Base-by-base conservation (phyloP, 495 filamentous ascomycete species). In the Tuber microsphaerosporum region DNA sequence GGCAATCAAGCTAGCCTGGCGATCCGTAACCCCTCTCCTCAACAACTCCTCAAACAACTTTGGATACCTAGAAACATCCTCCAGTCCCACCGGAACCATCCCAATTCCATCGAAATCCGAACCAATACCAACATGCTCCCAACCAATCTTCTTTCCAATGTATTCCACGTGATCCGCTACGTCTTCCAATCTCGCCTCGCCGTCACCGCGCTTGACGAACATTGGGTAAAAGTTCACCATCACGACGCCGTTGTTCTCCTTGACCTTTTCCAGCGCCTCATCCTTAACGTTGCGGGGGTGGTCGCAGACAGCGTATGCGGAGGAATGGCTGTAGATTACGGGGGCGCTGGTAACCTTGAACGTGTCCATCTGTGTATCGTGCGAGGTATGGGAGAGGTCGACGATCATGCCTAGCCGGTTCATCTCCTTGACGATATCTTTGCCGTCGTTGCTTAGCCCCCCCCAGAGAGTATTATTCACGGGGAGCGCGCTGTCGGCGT, bases 51-150 rank as follows among this genome's bases (percentile, higher is more conserved):
- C 90, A 9, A 97, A 88, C 73, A 99, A 83, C 70, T 89, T 89
- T 2, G 95, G 94, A 83, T 90, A 97, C 82, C 91, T 93, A 71
- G 89, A 90, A 42, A 97, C 94, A 84, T 97, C 93, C 34, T 89
- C 89, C 77, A 93, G 77, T 0, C 91, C 91, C 76, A 83, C 80
- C 1, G 91, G 91, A 1, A 87, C 87, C 1, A 72, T 82, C 2
- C 75, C 75, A 65, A 90, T 90, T 39, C 92, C 92, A 76, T 93
- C 92, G 79, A 90, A 94, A 83, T 94, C 92, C 22, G 88, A 89
- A 0, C 92, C 92, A 43, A 94, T 78, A 0, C 92, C 92, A 26
- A 93, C 92, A 83, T 94, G 86, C 19, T 91, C 90, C 78, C 87
- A 93, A 26, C 92, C 92, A 70, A 92, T 90, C 51, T 90, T 77